Base-by-base conservation (phyloP, 2,329 filamentous ascomycete species). In the Talaromyces islandicus region DNA sequence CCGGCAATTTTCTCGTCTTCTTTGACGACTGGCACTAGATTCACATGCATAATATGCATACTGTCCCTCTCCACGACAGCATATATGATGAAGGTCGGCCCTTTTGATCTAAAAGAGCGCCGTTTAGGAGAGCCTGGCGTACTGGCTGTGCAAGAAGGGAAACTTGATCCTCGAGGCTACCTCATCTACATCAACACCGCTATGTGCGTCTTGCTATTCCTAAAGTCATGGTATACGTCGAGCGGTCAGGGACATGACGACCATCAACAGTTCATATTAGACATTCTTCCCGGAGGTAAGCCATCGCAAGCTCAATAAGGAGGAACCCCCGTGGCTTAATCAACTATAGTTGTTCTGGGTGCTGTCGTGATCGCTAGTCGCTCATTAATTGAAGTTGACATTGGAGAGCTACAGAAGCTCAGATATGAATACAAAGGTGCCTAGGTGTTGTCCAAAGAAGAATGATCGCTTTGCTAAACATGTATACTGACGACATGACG, bases 381-480 rank as follows among this genome's bases (percentile, higher is more conserved):
- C 54, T 61, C 71, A 4, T 76, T 77, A 71, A 62, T 68, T 43
- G 76, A 74, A 50, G 74, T 78, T 57, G 72, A 78, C 60, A 62
- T 77, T 10, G 66, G 66, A 14, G 62, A 71, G 38, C 70, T 78
- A 41, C 72, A 77, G 61, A 65, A 68, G 60, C 70, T 78, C 52
- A 72, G 71, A 43, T 78, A 78, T 62, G 70, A 70, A 32, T 77
- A 75, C 59, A 78, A 78, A 65, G 75, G 75, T 35, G 75, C 73
- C 27, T 76, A 71, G 55, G 21, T 32, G 24, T 19, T n/a, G 6
- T 46, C 41, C 12, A 14, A 38, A 38, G 12, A 35, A 43, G 19
- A 46, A 24, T 12, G 43, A 9, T 38, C 5, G 32, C 14, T 38
- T 30, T 38, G 32, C 6, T 7, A 14, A 17, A 17, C 32, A 32